Evolutionary conservation across 1,284 basidiomycete genomes (phyloP), one percentile per base, ranked within the genome.

Genomic region (Cutaneotrichosporon sp.): DNA sequence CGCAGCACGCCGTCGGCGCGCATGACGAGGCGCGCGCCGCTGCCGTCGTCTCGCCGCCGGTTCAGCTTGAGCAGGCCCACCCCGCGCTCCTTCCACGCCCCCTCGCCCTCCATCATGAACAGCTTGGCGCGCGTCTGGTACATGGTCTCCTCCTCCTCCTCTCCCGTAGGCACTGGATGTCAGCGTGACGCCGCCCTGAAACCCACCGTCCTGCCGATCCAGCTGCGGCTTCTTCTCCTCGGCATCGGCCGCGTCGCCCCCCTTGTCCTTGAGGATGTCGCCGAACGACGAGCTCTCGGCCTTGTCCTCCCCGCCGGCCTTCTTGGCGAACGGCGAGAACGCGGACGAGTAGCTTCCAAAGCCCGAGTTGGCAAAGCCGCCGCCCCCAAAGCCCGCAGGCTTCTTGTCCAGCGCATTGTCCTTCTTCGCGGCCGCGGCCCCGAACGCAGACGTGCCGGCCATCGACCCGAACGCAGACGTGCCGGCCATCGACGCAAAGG

Each of bases 1-100:
- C 90, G 84, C 71, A 90, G 87, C 11, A 95, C 92, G 1, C 92
- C 94, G 70, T 97, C 94, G 69, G 95, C 92, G 60, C 94, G 87
- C 93, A 97, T 97, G 42, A 97, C 94, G 51, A 95, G 81, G 60
- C 93, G 87, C 49, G 92, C 89, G 13, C 87, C 86, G 31, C 82
- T 82, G 45, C 86, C 87, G 69, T 91, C 89, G 18, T 81, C 78
- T 62, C 84, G 81, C 67, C 85, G 84, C 31, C 47, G 22, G 72
- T 95, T 95, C 68, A 95, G 78, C 72, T 87, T 91, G 63, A 97
- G 74, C 18, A 85, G 83, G 1, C 94, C 94, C 16, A 87, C 90
- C 10, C 94, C 94, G 50, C 90, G 84, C 76, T 97, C 94, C 74
- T 89, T 91, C 93, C 93, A 97, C 14, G 45, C 58, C 54, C 82